Evolutionary conservation across 306 rosid genomes (phyloP).

Genomic region (Senna siamea): DNA sequence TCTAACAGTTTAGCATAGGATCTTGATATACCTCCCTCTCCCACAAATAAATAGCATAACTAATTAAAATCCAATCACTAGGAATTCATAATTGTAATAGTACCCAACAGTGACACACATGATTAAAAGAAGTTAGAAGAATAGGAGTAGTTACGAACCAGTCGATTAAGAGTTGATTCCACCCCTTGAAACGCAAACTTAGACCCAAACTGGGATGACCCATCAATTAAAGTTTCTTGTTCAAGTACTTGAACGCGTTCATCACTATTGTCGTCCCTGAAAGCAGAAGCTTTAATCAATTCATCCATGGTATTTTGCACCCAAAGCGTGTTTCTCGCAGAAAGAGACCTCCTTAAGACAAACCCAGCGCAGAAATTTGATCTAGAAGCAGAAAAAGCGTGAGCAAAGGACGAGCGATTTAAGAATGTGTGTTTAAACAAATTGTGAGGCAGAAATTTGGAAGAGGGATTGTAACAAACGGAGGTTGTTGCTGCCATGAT

Average conservation of each 20-base stretch:
- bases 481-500: constrained; percentile 45
- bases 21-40: neutral
- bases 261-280: constrained; percentile 44
- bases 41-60: neutral
- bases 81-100: neutral
- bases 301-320: constrained; percentile 48
- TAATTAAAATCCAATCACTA: neutral
- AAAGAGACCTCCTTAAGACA: constrained; percentile 32
- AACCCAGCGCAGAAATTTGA: constrained; percentile 37
- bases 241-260: constrained; percentile 54
- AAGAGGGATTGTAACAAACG: constrained; percentile 35
- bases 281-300: constrained; percentile 38
- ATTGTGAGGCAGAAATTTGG: neutral
- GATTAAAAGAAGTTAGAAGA: neutral
- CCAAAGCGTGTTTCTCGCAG: constrained; percentile 25
- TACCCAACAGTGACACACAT: neutral
- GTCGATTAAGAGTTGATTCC: constrained; percentile 62
- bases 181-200: constrained; percentile 36
- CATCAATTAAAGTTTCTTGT: constrained; percentile 59
- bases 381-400: constrained; percentile 42
- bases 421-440: constrained; percentile 31
- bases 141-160: constrained; percentile 54
- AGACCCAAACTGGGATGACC: constrained; percentile 39
- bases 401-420: constrained; percentile 38
- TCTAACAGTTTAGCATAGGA: neutral